Evolutionary conservation across 768 basidiomycete species (phyloP).

Genomic region (Calocybe indica): DNA sequence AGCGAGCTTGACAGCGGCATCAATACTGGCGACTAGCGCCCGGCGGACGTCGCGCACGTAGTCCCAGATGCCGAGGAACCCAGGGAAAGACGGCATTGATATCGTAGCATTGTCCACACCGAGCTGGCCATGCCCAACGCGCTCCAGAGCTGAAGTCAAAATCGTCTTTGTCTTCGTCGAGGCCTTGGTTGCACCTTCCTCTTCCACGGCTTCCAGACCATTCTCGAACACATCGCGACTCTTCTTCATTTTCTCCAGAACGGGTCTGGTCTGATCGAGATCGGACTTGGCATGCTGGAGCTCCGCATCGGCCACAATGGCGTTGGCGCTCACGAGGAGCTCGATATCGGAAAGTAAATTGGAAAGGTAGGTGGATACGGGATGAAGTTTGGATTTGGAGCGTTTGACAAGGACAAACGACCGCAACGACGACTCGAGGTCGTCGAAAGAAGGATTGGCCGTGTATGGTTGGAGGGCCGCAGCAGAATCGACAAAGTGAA

Average conservation of each 20-base stretch:
- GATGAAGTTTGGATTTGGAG: constrained; percentile 92
- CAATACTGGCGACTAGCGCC: constrained; percentile 74
- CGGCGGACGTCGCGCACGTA: constrained; percentile 78
- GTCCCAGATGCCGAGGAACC: constrained; percentile 77
- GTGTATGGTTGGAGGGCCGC: constrained; percentile 61
- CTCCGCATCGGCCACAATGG: constrained; percentile 79
- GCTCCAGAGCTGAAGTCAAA: constrained; percentile 65
- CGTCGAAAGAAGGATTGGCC: constrained; percentile 69
- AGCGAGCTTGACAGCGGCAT: constrained; percentile 69
- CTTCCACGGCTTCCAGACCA: constrained; percentile 73
- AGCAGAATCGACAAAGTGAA: constrained; percentile 97
- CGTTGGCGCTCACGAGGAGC: constrained; percentile 79
- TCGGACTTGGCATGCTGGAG: constrained; percentile 65
- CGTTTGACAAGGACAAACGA: constrained; percentile 96
- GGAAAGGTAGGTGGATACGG: constrained; percentile 85
- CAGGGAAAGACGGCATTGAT: constrained; percentile 75
- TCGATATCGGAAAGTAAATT: constrained; percentile 90
- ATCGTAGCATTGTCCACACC: constrained; percentile 43
- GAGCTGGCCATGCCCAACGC: constrained; percentile 70
- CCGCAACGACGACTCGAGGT: constrained; percentile 84
- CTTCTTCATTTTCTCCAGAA: constrained; percentile 82
- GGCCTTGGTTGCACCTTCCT: constrained; percentile 54
- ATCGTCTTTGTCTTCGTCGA: constrained; percentile 48
- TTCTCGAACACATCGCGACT: constrained; percentile 74
- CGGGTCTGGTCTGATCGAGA: constrained; percentile 63